These are phyloP conservation scores for Aureobasidium sp. DNA, from an alignment of 2,329 filamentous ascomycete genomes.

Conservation along the genomic window DNA sequence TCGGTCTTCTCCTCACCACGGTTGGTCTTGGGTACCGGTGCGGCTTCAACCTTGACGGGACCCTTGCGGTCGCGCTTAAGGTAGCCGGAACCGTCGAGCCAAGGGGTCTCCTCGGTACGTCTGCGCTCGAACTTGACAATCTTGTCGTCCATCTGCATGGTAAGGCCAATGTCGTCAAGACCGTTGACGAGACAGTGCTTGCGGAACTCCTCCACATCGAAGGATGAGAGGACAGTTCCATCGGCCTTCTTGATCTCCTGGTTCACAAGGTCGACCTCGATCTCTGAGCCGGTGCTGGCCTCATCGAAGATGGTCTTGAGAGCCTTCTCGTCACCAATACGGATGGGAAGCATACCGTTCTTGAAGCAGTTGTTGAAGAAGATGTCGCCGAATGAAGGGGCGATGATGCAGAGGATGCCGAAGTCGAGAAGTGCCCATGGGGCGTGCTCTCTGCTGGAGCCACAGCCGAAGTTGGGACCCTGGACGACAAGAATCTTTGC, in stretches of 20 bases:
- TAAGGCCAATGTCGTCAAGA: conserved; percentile 90
- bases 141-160: conserved; percentile 85
- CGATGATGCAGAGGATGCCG: conserved; percentile 88
- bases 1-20: conserved; percentile 74
- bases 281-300: conserved; percentile 68
- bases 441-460: conserved; percentile 85
- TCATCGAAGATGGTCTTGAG: conserved; percentile 66
- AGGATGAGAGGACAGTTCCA: conserved; percentile 65
- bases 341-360: conserved; percentile 93
- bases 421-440: conserved; percentile 97
- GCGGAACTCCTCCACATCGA: conserved; percentile 86
- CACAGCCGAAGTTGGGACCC: conserved; percentile 91
- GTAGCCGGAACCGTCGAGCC: conserved; percentile 83
- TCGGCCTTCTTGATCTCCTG: conserved; percentile 70
- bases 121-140: conserved; percentile 74
- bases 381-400: conserved; percentile 80
- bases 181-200: conserved; percentile 92
- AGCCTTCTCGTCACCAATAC: conserved; percentile 57
- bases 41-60: conserved; percentile 54
- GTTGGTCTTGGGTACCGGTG: conserved; percentile 78
- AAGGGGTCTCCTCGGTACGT: conserved; percentile 70
- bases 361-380: conserved; percentile 99
- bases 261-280: conserved; percentile 82
- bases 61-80: conserved; percentile 50
- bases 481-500: conserved; percentile 87